Evolutionary conservation across 306 rosid genomes (phyloP).

Genomic region (Corylus heterophylla): DNA sequence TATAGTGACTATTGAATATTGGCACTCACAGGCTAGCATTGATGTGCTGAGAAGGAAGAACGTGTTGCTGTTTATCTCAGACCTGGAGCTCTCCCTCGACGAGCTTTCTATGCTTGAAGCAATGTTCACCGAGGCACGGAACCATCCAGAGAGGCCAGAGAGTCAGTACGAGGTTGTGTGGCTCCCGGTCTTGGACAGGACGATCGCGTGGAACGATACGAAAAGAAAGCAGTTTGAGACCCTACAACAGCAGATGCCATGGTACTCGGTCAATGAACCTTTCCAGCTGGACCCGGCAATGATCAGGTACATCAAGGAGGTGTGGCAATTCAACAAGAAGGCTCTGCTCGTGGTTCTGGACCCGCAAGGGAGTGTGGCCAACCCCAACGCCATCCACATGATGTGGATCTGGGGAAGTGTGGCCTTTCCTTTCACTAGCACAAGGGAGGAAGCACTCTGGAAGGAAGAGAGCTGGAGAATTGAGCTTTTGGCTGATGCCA

Average conservation of each 20-base stretch:
- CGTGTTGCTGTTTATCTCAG: conserved; percentile 58
- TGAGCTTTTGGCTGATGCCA: conserved; percentile 44
- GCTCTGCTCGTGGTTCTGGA: conserved; percentile 61
- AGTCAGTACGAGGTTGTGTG: conserved; percentile 58
- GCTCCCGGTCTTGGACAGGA: conserved; percentile 51
- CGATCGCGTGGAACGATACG: conserved; percentile 13
- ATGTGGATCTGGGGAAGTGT: conserved; percentile 77
- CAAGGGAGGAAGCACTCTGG: conserved; percentile 58
- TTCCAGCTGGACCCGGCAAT: conserved; percentile 38
- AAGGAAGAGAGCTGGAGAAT: conserved; percentile 53
- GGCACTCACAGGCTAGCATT: conserved; percentile 41
- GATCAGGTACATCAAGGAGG: conserved; percentile 47
- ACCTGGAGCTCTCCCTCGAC: conserved; percentile 27
- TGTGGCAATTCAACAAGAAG: conserved; percentile 53
- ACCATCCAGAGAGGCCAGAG: conserved; percentile 27
- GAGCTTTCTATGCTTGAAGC: conserved; percentile 42
- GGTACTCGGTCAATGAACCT: conserved; percentile 52
- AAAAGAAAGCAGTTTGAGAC: conserved; percentile 23
- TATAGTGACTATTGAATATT: no score
- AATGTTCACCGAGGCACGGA: conserved; percentile 45
- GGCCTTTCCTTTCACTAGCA: conserved; percentile 56
- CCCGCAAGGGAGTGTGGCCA: conserved; percentile 49
- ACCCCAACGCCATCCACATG: conserved; percentile 64
- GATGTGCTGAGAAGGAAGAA: conserved; percentile 48
- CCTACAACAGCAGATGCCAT: conserved; percentile 41